phyloP scores from a whole-genome alignment of 768 basidiomycete genomes.

The Trametes meyenii region DNA sequence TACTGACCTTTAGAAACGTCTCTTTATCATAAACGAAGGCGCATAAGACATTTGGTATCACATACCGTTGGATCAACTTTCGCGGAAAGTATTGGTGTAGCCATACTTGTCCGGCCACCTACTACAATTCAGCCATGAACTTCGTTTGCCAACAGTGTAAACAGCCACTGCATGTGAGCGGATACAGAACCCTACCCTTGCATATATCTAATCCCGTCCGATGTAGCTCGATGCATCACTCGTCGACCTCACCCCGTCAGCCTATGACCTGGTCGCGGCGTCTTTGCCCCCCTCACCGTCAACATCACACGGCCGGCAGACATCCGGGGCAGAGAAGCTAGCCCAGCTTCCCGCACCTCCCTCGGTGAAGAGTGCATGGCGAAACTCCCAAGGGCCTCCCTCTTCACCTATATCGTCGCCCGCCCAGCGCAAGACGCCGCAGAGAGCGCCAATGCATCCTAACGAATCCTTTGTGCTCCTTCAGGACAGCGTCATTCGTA shows the following conservation, averaged over 20 bases:
- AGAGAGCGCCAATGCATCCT: conserved; percentile 56
- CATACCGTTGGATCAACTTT: no score
- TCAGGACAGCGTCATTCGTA: conserved; percentile 78
- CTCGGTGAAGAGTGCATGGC: conserved; percentile 64
- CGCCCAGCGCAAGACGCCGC: conserved; percentile 62
- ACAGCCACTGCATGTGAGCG: conserved; percentile 77
- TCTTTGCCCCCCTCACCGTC: conserved; percentile 58
- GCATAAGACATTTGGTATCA: background rate
- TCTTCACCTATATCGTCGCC: conserved; percentile 48
- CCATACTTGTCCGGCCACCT: background rate
- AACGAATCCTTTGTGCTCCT: conserved; percentile 92
- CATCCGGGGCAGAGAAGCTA: conserved; percentile 49
- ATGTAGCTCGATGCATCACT: conserved; percentile 86
- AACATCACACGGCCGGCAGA: conserved; percentile 40
- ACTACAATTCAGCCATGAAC: conserved; percentile 36
- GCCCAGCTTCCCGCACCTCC: conserved; percentile 51
- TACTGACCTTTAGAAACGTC: no score
- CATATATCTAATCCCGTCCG: background rate
- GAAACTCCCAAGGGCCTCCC: conserved; percentile 46
- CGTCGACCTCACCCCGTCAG: conserved; percentile 80
- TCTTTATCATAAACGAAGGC: no score
- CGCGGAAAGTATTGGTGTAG: no score
- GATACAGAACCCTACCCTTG: background rate
- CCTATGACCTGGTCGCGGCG: conserved; percentile 84
- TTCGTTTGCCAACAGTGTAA: conserved; percentile 88